phyloP scores from a whole-genome alignment of 805 yeast genomes.

The Candida yuanshanica region DNA sequence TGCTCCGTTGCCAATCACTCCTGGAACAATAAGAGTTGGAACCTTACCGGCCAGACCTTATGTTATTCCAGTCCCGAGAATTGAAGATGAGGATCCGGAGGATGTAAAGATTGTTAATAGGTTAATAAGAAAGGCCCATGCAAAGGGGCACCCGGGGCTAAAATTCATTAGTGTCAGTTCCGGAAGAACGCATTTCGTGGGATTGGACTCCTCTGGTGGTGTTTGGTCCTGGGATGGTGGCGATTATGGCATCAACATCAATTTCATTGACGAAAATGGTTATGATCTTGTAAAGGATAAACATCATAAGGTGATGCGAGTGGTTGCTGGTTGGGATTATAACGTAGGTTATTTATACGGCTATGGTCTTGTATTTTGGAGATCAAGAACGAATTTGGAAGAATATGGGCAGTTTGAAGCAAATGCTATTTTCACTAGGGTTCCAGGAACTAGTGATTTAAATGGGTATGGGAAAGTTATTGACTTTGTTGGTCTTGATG shows the following conservation, averaged over 20 bases:
- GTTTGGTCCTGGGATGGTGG: slow-evolving; percentile 61
- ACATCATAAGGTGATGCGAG: slow-evolving; percentile 34
- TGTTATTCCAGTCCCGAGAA: neutral
- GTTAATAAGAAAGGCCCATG: neutral
- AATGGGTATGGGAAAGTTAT: slow-evolving; percentile 32
- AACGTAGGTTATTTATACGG: slow-evolving; percentile 43
- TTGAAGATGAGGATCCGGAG: neutral
- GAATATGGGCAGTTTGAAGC: slow-evolving; percentile 18
- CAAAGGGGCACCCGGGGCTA: slow-evolving; percentile 10
- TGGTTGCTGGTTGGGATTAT: slow-evolving; percentile 65
- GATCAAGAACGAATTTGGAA: slow-evolving; percentile 26
- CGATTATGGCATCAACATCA: slow-evolving; percentile 38
- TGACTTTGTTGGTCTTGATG: slow-evolving; percentile 55
- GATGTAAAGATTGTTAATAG: neutral
- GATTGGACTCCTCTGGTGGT: slow-evolving; percentile 42
- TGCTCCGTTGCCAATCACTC: neutral
- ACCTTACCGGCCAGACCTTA: neutral
- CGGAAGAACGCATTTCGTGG: slow-evolving; percentile 63
- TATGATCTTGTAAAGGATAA: slow-evolving; percentile 23
- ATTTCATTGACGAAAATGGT: slow-evolving; percentile 27
- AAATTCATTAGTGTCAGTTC: slow-evolving; percentile 46
- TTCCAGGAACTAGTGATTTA: slow-evolving; percentile 32
- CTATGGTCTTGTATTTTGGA: slow-evolving; percentile 59
- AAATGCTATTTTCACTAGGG: neutral
- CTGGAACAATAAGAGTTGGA: slow-evolving; percentile 4